Conservation (phyloP, 164 flowering plant species). For the Liriodendron chinense region DNA sequence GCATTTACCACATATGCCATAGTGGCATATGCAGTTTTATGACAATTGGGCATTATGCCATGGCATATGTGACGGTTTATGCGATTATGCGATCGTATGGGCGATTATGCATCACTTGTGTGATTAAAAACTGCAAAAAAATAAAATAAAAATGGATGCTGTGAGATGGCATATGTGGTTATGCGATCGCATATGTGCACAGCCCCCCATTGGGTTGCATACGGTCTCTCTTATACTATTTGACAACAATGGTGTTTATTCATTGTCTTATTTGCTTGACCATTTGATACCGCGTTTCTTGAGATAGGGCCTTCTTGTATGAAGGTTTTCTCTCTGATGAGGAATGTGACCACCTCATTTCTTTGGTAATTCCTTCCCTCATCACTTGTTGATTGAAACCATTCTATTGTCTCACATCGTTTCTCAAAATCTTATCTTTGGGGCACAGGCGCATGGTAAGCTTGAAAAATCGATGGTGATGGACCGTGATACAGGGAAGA, state of each 20-base stretch:
- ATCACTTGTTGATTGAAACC: conserved; percentile 1
- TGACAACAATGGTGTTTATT: not conserved
- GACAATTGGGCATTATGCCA: no score
- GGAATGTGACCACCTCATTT: conserved; percentile 76
- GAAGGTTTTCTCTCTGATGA: conserved; percentile 63
- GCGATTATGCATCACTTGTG: no score
- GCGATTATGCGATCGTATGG: no score
- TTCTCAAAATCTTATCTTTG: conserved; percentile 10
- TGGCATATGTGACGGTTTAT: no score
- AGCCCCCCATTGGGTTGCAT: not conserved
- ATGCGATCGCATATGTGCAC: not conserved
- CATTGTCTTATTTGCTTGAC: conserved; percentile 9
- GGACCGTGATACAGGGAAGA: conserved; percentile 7
- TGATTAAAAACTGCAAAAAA: not conserved
- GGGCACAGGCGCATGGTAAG: conserved; percentile 21
- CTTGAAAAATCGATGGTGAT: conserved; percentile 10
- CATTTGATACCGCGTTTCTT: conserved; percentile 19
- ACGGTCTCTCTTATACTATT: not conserved
- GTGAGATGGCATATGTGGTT: not conserved
- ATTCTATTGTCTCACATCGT: conserved; percentile 21
- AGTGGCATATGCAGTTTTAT: no score
- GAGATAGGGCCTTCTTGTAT: conserved; percentile 69
- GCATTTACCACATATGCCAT: no score
- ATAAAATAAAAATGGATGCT: no score
- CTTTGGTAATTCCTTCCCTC: conserved; percentile 46